A percentile compares a stretch with the other conserved stretches of the same genome.
Conservation (phyloP, 1,284 basidiomycete genomes). For the Microstroma glucosiphilum region DNA sequence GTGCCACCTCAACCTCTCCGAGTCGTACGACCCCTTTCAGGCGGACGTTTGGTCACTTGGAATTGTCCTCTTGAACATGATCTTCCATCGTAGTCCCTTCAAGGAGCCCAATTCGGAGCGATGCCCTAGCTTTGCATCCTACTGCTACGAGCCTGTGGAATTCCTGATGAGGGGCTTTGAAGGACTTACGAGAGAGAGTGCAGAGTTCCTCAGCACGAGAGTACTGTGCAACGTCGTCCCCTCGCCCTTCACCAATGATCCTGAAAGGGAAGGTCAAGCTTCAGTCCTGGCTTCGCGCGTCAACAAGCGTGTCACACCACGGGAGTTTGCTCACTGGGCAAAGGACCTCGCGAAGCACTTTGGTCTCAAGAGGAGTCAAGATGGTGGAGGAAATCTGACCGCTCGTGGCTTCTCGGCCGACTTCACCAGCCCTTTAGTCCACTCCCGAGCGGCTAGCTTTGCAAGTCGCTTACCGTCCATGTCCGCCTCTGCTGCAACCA, state of each 20-base stretch:
- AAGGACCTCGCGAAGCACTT: constrained; percentile 64
- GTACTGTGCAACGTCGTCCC: constrained; percentile 75
- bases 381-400: not conserved
- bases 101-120: constrained; percentile 75
- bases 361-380: constrained; percentile 25
- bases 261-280: constrained; percentile 9
- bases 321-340: constrained; percentile 80
- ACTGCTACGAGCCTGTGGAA: constrained; percentile 68
- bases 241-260: constrained; percentile 33
- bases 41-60: constrained; percentile 99
- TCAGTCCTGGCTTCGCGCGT: constrained; percentile 11
- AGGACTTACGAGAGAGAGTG: constrained; percentile 80
- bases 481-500: not conserved
- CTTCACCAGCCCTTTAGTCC: not conserved
- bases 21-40: constrained; percentile 83
- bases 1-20: constrained; percentile 92
- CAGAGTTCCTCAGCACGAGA: constrained; percentile 73
- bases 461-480: not conserved
- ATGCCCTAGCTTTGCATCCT: constrained; percentile 71
- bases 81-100: constrained; percentile 98
- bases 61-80: constrained; percentile 96
- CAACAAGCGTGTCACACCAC: constrained; percentile 64
- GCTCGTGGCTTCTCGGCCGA: not conserved
- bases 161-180: constrained; percentile 87
- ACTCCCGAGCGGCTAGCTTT: not conserved